Evolutionary conservation across 129 eudicot genomes (phyloP).

Genomic region (Erigeron canadensis): DNA sequence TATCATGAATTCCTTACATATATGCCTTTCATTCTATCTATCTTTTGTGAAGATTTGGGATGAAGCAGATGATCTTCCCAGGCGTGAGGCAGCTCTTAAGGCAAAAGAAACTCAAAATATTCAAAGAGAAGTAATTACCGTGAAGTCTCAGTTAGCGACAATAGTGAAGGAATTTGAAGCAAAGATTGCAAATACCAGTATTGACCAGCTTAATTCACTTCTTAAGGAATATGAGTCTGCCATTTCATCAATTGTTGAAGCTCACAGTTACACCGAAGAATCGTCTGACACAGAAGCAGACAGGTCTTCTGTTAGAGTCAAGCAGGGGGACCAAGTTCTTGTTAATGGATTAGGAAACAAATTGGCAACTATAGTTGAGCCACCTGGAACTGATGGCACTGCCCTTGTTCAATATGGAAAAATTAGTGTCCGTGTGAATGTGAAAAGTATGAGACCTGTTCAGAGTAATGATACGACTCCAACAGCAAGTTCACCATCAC

Average conservation of each 20-base stretch:
- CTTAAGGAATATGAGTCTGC: slow-evolving; percentile 71
- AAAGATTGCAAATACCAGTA: slow-evolving; percentile 37
- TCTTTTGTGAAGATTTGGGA: slow-evolving; percentile 47
- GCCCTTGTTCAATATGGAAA: slow-evolving; percentile 83
- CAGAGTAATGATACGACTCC: slow-evolving; percentile 33
- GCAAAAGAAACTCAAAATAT: slow-evolving; percentile 63
- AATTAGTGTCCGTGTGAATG: slow-evolving; percentile 57
- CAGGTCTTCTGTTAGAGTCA: slow-evolving; percentile 38
- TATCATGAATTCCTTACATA: slow-evolving; percentile 12
- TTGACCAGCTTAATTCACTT: slow-evolving; percentile 49
- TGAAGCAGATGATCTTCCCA: slow-evolving; percentile 75
- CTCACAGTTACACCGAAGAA: slow-evolving; percentile 41
- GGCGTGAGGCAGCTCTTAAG: slow-evolving; percentile 70
- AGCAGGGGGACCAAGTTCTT: slow-evolving; percentile 65
- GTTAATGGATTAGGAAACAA: slow-evolving; percentile 67
- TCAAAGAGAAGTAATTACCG: slow-evolving; percentile 44
- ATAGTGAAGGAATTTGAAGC: slow-evolving; percentile 63
- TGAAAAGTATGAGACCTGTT: slow-evolving; percentile 42
- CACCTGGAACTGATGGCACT: slow-evolving; percentile 60
- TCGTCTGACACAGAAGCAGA: slow-evolving; percentile 32
- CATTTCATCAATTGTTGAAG: slow-evolving; percentile 59
- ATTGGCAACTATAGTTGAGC: slow-evolving; percentile 71
- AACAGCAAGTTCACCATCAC: slow-evolving; percentile 37
- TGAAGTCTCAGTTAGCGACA: slow-evolving; percentile 51
- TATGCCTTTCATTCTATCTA: slow-evolving; percentile 10